Evolutionary conservation across 768 basidiomycete species (phyloP).

Genomic region (Gautieria morchelliformis): DNA sequence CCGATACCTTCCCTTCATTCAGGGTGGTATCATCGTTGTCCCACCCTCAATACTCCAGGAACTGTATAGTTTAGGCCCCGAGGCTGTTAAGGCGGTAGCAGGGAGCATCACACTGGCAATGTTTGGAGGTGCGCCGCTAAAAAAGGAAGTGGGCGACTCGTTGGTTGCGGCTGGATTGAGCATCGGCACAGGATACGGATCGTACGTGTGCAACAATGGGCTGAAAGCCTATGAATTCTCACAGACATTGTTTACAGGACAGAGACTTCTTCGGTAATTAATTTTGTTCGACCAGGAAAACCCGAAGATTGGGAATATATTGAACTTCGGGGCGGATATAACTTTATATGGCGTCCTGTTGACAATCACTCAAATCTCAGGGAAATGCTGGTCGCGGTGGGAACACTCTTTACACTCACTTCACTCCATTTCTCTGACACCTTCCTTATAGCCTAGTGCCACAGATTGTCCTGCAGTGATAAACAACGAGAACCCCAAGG

Average conservation of each 20-base stretch:
- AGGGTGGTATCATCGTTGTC: background rate
- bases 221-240: too few species aligned
- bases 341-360: constrained; percentile 1
- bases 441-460: background rate
- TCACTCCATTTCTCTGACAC: background rate
- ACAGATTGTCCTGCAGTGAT: background rate
- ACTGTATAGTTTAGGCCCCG: background rate
- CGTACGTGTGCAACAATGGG: background rate
- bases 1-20: background rate
- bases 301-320: constrained; percentile 11
- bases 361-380: background rate
- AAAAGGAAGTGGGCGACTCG: constrained; percentile 6
- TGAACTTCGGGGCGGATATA: background rate
- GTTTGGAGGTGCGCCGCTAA: constrained; percentile 13
- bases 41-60: constrained; percentile 3
- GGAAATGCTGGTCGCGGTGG: constrained; percentile 17
- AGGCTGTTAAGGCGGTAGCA: background rate
- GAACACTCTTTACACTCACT: background rate
- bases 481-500: background rate
- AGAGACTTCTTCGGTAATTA: constrained; percentile 9
- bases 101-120: constrained; percentile 5
- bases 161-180: constrained; percentile 3
- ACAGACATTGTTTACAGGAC: constrained; percentile 10
- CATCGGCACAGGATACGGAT: constrained; percentile 7
- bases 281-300: background rate